Base-by-base conservation (phyloP, 805 yeast species). In the Peterozyma xylosa region DNA sequence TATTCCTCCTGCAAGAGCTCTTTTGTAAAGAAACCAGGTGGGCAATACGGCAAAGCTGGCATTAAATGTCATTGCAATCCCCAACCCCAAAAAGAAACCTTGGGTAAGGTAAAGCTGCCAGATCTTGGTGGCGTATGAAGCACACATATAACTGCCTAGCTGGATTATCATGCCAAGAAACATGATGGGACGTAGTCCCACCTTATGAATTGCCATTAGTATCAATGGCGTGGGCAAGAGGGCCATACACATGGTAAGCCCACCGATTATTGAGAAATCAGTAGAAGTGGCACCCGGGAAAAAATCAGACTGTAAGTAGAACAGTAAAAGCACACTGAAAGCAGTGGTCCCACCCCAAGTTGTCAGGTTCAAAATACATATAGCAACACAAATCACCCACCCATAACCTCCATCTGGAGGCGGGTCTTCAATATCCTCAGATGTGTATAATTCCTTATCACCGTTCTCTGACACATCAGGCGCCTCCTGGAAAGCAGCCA, bases 271-370 rank as follows among this genome's bases (percentile, higher is more conserved):
- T 1, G 86, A 82, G 54, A 74, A 82, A 47, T 79, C 81, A 41
- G 71, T 57, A 32, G 70, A 66, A 2, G 70, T 57, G 0, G 82
- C 84, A 2, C 80, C 82, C 0, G 60, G 56, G 50, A 74, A 79
- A 1, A 67, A 63, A 18, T 68, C 59, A 43, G 72, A 58, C 36
- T 71, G 69, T 18, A 80, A 45, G 57, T 78, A 82, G 48, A 62
- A 70, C 1, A 79, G 66, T 37, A 82, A 61, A 49, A 73, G 78
- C 2, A 82, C 73, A 43, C 83, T 85, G 55, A 71, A 82, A 11
- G 77, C 78, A 10, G 71, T 60, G 45, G 77, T 76, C 51, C 78
- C 70, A 5, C 89, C 89, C 87, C 88, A 82, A 0, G 85, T 73
- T 15, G 72, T 65, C 32, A 74, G 68, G 30, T 68, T 45, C 13